Conservation (phyloP, 768 basidiomycete species). For the Leccinellum albellum region DNA sequence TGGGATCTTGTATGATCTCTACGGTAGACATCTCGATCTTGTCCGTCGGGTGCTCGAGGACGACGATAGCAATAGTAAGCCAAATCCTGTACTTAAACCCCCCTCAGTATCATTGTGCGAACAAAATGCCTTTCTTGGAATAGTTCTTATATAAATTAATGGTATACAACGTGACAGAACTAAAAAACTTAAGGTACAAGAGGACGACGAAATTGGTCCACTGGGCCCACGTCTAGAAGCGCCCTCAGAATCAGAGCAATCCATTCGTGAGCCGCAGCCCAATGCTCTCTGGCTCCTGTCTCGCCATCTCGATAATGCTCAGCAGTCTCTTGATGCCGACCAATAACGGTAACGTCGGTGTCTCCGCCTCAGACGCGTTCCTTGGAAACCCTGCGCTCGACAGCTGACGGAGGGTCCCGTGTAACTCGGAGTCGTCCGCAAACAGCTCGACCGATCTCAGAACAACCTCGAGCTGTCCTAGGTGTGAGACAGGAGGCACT, state of each 20-base stretch:
- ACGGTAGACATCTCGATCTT: slow-evolving; percentile 21
- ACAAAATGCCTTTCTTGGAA: slow-evolving; percentile 24
- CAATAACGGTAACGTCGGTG: slow-evolving; percentile 49
- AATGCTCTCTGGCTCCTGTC: slow-evolving; percentile 87
- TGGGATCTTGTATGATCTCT: slow-evolving; percentile 38
- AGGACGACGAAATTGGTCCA: slow-evolving; percentile 5
- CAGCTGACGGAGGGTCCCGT: slow-evolving; percentile 61
- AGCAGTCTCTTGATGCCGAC: slow-evolving; percentile 95
- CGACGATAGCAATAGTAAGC: slow-evolving; percentile 1
- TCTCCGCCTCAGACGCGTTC: slow-evolving; percentile 39
- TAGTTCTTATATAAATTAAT: neutral
- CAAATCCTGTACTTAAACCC: neutral
- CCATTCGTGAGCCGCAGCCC: slow-evolving; percentile 65
- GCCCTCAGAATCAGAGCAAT: slow-evolving; percentile 39
- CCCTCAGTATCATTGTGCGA: no score
- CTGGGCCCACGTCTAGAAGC: neutral
- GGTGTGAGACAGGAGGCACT: slow-evolving; percentile 75
- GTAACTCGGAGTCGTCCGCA: slow-evolving; percentile 46
- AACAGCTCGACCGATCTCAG: slow-evolving; percentile 81
- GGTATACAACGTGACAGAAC: neutral
- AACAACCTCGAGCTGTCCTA: slow-evolving; percentile 70
- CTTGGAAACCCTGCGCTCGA: slow-evolving; percentile 66
- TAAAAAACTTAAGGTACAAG: neutral
- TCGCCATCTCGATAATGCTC: slow-evolving; percentile 91
- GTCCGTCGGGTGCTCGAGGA: neutral